phyloP scores from a whole-genome alignment of 129 eudicot species.

The Pseudognaphalium luteoalbum region DNA sequence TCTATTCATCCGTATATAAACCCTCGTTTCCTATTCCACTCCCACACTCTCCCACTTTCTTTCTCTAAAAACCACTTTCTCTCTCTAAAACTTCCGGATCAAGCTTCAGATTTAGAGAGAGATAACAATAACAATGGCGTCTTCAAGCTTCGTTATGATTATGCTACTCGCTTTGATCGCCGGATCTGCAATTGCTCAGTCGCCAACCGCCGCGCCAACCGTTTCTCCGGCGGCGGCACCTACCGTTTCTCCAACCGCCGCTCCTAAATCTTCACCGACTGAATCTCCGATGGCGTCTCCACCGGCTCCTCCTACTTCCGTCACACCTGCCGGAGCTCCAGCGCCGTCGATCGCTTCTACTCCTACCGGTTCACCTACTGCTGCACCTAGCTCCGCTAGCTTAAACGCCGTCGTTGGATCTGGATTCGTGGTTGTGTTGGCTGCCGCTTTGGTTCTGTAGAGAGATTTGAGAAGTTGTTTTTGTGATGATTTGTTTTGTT shows the following conservation, averaged over 20 bases:
- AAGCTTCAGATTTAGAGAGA: neutral
- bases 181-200: conserved; percentile 65
- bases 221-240: conserved; percentile 46
- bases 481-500: conserved; percentile 24
- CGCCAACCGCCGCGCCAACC: conserved; percentile 56
- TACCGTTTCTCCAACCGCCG: conserved; percentile 40
- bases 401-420: conserved; percentile 62
- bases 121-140: neutral
- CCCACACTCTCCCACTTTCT: neutral
- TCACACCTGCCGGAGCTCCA: conserved; percentile 31
- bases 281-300: conserved; percentile 40
- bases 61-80: neutral
- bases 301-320: conserved; percentile 37
- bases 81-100: neutral
- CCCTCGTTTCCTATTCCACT: conserved; percentile 1
- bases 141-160: neutral
- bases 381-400: conserved; percentile 28
- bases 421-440: conserved; percentile 43
- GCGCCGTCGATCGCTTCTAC: conserved; percentile 26
- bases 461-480: conserved; percentile 32
- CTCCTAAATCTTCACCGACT: conserved; percentile 42
- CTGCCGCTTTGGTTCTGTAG: conserved; percentile 62
- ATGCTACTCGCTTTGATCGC: conserved; percentile 28
- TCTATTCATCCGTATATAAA: conserved; percentile 5
- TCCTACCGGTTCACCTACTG: conserved; percentile 39